Evolutionary conservation across 1,139 yeast genomes (phyloP).

Genomic region (Suhomyces taliae): DNA sequence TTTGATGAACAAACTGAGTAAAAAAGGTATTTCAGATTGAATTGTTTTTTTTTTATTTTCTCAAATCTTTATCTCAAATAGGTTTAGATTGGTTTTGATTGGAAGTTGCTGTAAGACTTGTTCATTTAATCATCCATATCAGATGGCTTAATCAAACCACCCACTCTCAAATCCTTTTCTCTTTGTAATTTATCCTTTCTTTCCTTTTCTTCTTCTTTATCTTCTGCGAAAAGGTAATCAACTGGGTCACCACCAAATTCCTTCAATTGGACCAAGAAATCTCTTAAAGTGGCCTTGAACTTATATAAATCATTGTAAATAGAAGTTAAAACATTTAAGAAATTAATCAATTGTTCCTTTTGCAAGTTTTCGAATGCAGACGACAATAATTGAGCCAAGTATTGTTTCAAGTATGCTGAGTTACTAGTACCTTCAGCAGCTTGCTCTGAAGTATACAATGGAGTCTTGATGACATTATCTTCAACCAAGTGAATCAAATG

Average conservation of each 20-base stretch:
- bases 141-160: conserved; percentile 94
- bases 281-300: conserved; percentile 87
- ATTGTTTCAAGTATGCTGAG: conserved; percentile 74
- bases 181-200: conserved; percentile 71
- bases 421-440: conserved; percentile 87
- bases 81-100: not conserved
- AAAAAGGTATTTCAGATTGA: not conserved
- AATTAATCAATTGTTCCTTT: conserved; percentile 75
- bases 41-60: not conserved
- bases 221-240: conserved; percentile 93
- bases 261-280: conserved; percentile 93
- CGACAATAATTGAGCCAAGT: conserved; percentile 75
- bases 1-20: no score
- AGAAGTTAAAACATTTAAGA: conserved; percentile 72
- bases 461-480: conserved; percentile 68
- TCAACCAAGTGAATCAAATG: conserved; percentile 83
- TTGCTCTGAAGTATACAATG: conserved; percentile 70
- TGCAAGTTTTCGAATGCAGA: conserved; percentile 91
- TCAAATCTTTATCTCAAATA: no score
- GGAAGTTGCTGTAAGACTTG: no score
- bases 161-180: conserved; percentile 82
- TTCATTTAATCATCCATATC: conserved; percentile 70
- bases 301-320: conserved; percentile 72
- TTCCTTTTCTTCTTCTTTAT: conserved; percentile 72
- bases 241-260: conserved; percentile 94